Conservation (phyloP, 2,329 filamentous ascomycete genomes). For the Bipolaris victoriae region DNA sequence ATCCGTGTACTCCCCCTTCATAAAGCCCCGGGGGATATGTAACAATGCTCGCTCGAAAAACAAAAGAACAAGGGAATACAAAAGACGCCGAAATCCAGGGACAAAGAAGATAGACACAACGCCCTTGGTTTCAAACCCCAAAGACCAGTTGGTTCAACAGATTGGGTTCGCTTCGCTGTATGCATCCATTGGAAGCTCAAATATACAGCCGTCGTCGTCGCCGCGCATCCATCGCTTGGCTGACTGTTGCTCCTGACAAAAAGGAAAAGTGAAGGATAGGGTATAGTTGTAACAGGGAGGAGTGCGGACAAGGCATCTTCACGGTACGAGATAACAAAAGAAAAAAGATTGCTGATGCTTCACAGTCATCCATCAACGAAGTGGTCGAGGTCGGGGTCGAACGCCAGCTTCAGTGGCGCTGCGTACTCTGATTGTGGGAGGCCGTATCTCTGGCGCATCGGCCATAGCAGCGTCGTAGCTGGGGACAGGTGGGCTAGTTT, state of each 20-base stretch:
- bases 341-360: neutral
- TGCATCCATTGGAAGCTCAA: constrained; percentile 2
- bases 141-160: constrained; percentile 2
- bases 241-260: constrained; percentile 1
- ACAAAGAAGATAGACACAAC: constrained; percentile 4
- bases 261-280: constrained; percentile 9
- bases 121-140: neutral
- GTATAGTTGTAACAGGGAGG: constrained; percentile 8
- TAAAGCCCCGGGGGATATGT: neutral
- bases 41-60: constrained; percentile 8
- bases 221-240: neutral
- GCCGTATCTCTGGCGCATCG: constrained; percentile 58
- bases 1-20: constrained; percentile 6
- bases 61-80: neutral
- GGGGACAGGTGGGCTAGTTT: constrained; percentile 70
- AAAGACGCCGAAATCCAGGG: neutral
- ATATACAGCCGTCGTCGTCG: constrained; percentile 1
- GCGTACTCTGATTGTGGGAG: constrained; percentile 32
- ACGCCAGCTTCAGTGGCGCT: constrained; percentile 32
- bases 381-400: constrained; percentile 17
- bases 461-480: constrained; percentile 83
- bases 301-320: neutral
- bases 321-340: constrained; percentile 3
- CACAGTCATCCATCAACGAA: neutral
- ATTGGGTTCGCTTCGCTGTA: neutral